These are phyloP conservation scores for Cryptococcus maquisensis DNA, from an alignment of 1,284 basidiomycete genomes.

Conservation along the genomic window DNA sequence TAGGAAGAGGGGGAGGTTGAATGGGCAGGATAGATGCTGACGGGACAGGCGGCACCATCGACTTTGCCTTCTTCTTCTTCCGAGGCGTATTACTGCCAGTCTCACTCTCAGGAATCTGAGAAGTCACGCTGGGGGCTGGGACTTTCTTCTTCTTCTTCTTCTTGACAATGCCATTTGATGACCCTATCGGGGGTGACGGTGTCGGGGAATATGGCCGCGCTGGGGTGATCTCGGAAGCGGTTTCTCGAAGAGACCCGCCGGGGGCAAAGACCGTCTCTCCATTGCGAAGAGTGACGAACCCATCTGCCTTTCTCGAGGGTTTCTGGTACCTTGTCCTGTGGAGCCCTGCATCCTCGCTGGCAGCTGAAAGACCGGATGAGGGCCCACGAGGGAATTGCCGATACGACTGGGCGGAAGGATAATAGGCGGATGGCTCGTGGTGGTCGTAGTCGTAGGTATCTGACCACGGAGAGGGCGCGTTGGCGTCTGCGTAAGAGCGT, in stretches of 20 bases:
- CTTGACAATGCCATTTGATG: not conserved
- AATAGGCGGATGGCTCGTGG: not conserved
- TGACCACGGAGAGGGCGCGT: conserved; percentile 31
- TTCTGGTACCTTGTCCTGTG: conserved; percentile 25
- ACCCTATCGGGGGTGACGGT: too few relatives aligned
- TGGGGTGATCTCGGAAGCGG: conserved; percentile 2
- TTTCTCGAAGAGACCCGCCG: not conserved
- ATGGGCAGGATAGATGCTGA: not conserved
- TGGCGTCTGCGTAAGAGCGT: conserved; percentile 36
- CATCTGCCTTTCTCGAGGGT: conserved; percentile 20
- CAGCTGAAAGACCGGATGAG: conserved; percentile 13
- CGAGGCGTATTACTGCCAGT: not conserved
- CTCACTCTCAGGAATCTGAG: not conserved
- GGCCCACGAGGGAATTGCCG: conserved; percentile 6
- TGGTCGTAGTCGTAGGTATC: conserved; percentile 15
- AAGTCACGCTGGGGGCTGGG: not conserved
- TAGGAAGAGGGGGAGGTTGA: conserved; percentile 3
- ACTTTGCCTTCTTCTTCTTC: conserved; percentile 23
- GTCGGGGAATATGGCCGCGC: not conserved
- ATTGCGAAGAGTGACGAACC: conserved; percentile 15
- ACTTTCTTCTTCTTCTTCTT: conserved; percentile 7
- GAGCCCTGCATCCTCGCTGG: conserved; percentile 2
- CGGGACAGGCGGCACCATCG: conserved; percentile 5
- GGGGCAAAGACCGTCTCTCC: conserved; percentile 12
- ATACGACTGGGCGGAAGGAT: not conserved